Evolutionary conservation across 1,139 yeast species (phyloP), one percentile per base, ranked within the genome.

Genomic region (Saccharomycopsis phalli): DNA sequence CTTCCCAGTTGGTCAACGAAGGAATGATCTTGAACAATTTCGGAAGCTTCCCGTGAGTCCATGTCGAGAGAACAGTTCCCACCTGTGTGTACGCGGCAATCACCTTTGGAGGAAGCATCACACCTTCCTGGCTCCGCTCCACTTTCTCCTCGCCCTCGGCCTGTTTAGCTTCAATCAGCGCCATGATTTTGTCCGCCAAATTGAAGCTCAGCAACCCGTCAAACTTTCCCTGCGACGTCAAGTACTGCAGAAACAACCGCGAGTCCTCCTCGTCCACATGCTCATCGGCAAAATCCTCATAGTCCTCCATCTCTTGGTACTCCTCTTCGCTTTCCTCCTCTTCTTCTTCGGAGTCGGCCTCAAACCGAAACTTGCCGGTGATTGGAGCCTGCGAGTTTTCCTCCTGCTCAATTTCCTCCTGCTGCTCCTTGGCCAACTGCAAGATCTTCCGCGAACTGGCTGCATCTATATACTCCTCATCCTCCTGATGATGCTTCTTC

Each of bases 1-100:
- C 97, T 58, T 87, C 87, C 99, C 99, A 91, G 61, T 88, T 88
- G 51, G 75, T 79, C 50, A 91, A 69, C 5, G 94, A 75, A 29
- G 99, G 99, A 46, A 93, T 74, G 45, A 91, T 94, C 58, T 91
- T 91, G 68, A 91, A 91, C 30, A 94, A 73, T 55, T 91, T 88
- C 17, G 98, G 98, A 44, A 91, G 69, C 61, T 87, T 88, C 38
- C 98, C 99, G 54, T 93, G 95, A 31, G 88, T 81, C 74, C 94
- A 93, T n/a, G 93, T 76, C 13, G 91, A 72, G 46, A 91, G 66
- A 39, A 91, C 79, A 51, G 77, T 78, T 7, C 97, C 98, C 38
- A 91, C 91, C 56, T 86, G 84, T 41, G 86, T 81, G 59, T 88
- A 91, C 1, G 95, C 97, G 48, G 81, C 87, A 53, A 93, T 87